Evolutionary conservation across 2,329 filamentous ascomycete species (phyloP), one percentile per base, ranked within the genome.

Genomic region (Stachybotrys echinatus): DNA sequence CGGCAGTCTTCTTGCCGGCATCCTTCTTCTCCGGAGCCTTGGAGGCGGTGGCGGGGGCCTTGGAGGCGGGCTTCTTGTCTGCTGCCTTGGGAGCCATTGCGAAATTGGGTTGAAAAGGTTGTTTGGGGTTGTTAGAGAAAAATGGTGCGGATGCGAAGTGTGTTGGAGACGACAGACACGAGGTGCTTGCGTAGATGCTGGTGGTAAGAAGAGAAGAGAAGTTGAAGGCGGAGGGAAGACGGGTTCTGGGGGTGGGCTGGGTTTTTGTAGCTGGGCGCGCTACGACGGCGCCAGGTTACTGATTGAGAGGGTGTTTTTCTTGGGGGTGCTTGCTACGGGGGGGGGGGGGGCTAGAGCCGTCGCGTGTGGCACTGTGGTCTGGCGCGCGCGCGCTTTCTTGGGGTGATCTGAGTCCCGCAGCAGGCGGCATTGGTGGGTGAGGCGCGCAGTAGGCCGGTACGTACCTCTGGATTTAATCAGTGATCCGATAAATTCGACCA

Each of bases 1-100:
- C 85, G 54, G 92, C 90, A 46, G 94, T 97, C 88, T 97, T 99
- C 89, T 99, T 99, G 81, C 92, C 94, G 59, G 92, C 94, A 79
- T 97, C 92, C 87, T 97, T 96, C 88, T 96, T 96, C 85, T 96
- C 92, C 51, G 79, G 80, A 57, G 79, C 79, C 78, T 84, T 84
- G 64, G 77, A 79, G 60, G 80, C 80, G 69, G 88, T 80, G 48
- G 77, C 89, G 53, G 92, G 91, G 65, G 92, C 92, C 90, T 97
- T 97, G 79, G 90, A 84, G 80, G 89, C 92, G 77, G 92, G 92
- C 84, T 96, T 96, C 90, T 97, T 97, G 80, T 95, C 88, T 70
- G 92, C 92, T 70, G 88, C 87, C 83, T 97, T 97, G 72, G 94
- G 92, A 80, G 94, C 84, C 94, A 97, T 97, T 88, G 87, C 85